Percentiles rank a stretch among this genome's conserved stretches.
phyloP scores from a whole-genome alignment of 2,329 filamentous ascomycete genomes.

The Colletotrichum camelliae region DNA sequence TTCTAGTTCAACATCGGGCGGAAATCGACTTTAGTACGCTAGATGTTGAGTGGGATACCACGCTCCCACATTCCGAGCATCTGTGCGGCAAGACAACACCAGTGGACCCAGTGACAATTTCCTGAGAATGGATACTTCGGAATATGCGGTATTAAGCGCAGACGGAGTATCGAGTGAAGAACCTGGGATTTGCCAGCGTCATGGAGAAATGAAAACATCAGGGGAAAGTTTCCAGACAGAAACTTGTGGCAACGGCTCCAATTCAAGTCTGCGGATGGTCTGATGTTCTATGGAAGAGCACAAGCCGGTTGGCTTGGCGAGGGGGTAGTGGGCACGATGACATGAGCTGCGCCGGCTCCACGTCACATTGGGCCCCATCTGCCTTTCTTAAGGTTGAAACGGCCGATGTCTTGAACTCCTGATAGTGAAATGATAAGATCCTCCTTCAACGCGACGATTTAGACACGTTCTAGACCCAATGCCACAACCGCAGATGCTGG shows the following conservation, averaged over 20 bases:
- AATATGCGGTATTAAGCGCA: background rate
- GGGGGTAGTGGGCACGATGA: background rate
- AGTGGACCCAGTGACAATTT: background rate
- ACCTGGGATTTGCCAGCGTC: background rate
- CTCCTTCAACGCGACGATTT: background rate
- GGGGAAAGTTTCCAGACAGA: background rate
- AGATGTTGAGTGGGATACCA: background rate
- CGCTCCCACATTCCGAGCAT: background rate
- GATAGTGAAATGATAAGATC: background rate
- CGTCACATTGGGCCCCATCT: background rate
- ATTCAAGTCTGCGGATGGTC: background rate
- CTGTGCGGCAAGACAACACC: background rate
- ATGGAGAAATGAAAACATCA: background rate
- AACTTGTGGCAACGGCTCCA: background rate
- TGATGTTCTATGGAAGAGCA: background rate
- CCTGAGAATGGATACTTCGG: background rate
- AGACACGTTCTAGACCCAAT: background rate
- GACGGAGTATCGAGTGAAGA: background rate
- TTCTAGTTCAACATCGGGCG: background rate
- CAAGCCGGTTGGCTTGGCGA: background rate
- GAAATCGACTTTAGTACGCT: background rate
- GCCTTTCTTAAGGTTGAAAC: background rate
- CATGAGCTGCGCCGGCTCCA: background rate
- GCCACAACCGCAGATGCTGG: background rate
- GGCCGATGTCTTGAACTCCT: background rate